Conservation (phyloP, 1,139 yeast genomes). For the Sugiyamaella neomexicana region DNA sequence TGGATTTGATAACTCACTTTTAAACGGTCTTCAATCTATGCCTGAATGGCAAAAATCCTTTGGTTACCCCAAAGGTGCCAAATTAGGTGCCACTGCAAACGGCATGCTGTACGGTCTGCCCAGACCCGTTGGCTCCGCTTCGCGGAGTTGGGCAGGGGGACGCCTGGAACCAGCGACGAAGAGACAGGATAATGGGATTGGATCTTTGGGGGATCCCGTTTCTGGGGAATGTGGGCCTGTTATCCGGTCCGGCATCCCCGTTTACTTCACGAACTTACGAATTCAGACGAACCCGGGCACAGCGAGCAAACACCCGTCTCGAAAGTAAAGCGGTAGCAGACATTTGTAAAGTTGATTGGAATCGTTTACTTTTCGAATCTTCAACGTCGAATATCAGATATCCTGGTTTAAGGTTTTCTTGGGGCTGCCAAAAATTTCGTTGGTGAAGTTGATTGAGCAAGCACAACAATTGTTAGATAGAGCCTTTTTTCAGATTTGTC, state of each 20-base stretch:
- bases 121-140: too few relatives aligned
- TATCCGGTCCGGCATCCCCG: not conserved
- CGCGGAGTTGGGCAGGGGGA: too few relatives aligned
- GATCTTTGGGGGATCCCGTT: too few relatives aligned
- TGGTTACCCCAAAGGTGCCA: slow-evolving; percentile 47
- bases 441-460: too few relatives aligned
- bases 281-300: slow-evolving; percentile 19
- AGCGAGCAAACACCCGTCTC: slow-evolving; percentile 23
- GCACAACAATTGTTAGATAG: too few relatives aligned
- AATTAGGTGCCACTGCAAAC: slow-evolving; percentile 49
- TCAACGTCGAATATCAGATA: too few relatives aligned
- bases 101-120: slow-evolving; percentile 46
- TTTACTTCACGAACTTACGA: slow-evolving; percentile 11
- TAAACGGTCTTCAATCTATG: slow-evolving; percentile 53
- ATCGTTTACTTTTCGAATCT: not conserved
- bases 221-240: too few relatives aligned
- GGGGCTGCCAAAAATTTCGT: not conserved
- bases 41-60: slow-evolving; percentile 41
- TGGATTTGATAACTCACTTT: slow-evolving; percentile 55
- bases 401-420: not conserved
- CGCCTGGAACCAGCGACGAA: too few relatives aligned
- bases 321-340: slow-evolving; percentile 27
- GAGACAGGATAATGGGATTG: too few relatives aligned
- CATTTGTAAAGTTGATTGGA: slow-evolving; percentile 16
- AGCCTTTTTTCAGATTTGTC: too few relatives aligned